Percentiles rank a stretch among this genome's conserved stretches.
Conservation (phyloP, 176 grass and related monocot genomes). For the Cenchrus fungigraminus region DNA sequence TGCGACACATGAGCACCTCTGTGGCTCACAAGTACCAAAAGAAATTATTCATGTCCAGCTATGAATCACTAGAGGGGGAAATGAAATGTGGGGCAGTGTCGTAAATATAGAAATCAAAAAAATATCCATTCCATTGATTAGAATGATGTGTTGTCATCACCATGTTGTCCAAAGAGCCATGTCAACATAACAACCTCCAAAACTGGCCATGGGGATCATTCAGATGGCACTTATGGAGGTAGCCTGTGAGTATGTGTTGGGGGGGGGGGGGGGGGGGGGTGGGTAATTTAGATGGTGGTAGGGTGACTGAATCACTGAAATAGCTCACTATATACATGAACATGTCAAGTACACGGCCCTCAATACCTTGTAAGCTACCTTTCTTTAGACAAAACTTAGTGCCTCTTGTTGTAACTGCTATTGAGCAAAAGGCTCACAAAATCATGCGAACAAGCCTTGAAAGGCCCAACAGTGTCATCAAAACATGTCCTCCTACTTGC, state of each 20-base stretch:
- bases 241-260: too few relatives aligned
- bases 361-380: background rate
- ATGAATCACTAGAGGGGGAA: background rate
- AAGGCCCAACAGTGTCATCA: background rate
- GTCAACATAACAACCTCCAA: background rate
- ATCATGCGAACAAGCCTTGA: background rate
- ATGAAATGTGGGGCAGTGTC: too few relatives aligned
- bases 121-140: too few relatives aligned
- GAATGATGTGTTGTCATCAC: too few relatives aligned
- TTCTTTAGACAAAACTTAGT: background rate
- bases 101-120: too few relatives aligned
- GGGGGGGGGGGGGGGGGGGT: too few relatives aligned
- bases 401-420: background rate
- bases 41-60: background rate
- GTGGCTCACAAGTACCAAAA: background rate
- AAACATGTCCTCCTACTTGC: background rate
- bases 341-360: too few relatives aligned
- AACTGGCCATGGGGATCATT: background rate
- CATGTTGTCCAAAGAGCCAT: too few relatives aligned
- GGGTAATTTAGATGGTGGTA: too few relatives aligned
- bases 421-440: background rate
- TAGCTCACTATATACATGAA: background rate
- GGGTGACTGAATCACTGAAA: background rate
- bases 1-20: background rate
- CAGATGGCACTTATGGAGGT: background rate